Percentiles rank a stretch among this genome's conserved stretches.
Evolutionary conservation across 169 alveolate species (phyloP).

Genomic region (Besnoitia besnoiti): DNA sequence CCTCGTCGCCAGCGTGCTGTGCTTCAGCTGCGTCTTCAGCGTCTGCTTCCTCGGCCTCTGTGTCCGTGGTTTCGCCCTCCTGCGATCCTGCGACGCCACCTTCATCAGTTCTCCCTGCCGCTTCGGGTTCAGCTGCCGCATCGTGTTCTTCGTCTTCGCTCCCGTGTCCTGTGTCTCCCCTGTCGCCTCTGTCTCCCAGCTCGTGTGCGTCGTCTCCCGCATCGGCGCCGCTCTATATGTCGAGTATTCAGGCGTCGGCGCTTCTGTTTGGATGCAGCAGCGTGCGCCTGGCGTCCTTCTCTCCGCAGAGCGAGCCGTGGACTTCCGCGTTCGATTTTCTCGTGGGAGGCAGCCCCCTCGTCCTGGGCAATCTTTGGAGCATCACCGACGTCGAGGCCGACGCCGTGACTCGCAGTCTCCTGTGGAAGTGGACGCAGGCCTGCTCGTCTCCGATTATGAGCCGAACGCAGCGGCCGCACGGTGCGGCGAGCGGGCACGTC

Average conservation of each 20-base stretch:
- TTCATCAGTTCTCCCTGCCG: background rate
- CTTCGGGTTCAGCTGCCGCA: background rate
- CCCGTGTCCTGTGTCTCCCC: no score
- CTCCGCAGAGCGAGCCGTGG: slow-evolving; percentile 71
- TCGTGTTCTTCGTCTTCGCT: slow-evolving; percentile 20
- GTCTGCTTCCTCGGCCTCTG: background rate
- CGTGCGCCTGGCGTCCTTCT: slow-evolving; percentile 71
- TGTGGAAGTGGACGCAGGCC: slow-evolving; percentile 81
- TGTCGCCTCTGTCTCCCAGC: background rate
- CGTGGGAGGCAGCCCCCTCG: slow-evolving; percentile 75
- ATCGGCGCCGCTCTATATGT: background rate
- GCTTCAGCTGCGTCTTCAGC: background rate
- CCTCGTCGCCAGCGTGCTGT: background rate
- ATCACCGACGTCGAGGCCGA: slow-evolving; percentile 79
- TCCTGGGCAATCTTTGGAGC: slow-evolving; percentile 76
- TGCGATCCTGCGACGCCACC: no score
- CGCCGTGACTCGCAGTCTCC: slow-evolving; percentile 74
- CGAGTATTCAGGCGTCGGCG: slow-evolving; percentile 71
- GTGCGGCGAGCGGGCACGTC: background rate
- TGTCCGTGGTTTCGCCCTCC: background rate
- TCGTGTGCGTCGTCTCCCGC: background rate
- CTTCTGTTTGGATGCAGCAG: slow-evolving; percentile 80
- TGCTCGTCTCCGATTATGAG: slow-evolving; percentile 66
- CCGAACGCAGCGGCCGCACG: background rate
- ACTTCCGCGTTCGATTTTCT: slow-evolving; percentile 72